phyloP scores from a whole-genome alignment of 2,329 filamentous ascomycete genomes.

The Fusarium chaquense region DNA sequence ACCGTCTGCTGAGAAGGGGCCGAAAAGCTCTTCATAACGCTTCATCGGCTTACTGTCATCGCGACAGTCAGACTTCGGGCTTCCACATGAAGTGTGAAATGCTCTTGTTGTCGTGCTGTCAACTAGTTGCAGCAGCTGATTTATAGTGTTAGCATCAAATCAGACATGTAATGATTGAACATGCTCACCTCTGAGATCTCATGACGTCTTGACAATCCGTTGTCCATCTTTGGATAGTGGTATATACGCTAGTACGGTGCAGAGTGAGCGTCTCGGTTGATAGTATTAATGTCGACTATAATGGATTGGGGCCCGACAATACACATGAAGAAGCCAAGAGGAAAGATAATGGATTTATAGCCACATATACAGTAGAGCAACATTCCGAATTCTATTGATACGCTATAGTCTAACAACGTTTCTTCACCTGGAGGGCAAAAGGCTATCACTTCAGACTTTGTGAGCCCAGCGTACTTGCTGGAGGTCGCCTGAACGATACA shows the following conservation, averaged over 20 bases:
- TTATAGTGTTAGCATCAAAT: background rate
- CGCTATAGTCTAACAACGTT: too few species aligned
- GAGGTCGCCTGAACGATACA: too few species aligned
- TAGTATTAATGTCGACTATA: background rate
- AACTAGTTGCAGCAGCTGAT: background rate
- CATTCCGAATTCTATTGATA: too few species aligned
- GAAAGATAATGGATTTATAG: too few species aligned
- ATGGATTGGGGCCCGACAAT: background rate
- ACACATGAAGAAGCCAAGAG: fast-evolving
- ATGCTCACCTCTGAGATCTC: conserved; percentile 1
- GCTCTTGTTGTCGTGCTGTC: background rate
- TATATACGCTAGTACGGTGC: background rate
- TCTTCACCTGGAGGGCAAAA: too few species aligned
- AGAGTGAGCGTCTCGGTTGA: background rate
- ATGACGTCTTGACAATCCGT: background rate
- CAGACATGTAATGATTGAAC: fast-evolving
- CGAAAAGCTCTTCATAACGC: background rate
- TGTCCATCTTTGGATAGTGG: background rate
- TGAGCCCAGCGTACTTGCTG: too few species aligned
- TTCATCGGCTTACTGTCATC: background rate
- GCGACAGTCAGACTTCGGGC: background rate
- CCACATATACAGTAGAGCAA: too few species aligned
- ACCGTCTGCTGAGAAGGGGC: background rate
- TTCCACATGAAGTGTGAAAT: background rate
- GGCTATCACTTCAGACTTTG: too few species aligned